These are phyloP conservation scores for Ophiostoma sp. DNA, from an alignment of 2,329 filamentous ascomycete species.

Conservation along the genomic window DNA sequence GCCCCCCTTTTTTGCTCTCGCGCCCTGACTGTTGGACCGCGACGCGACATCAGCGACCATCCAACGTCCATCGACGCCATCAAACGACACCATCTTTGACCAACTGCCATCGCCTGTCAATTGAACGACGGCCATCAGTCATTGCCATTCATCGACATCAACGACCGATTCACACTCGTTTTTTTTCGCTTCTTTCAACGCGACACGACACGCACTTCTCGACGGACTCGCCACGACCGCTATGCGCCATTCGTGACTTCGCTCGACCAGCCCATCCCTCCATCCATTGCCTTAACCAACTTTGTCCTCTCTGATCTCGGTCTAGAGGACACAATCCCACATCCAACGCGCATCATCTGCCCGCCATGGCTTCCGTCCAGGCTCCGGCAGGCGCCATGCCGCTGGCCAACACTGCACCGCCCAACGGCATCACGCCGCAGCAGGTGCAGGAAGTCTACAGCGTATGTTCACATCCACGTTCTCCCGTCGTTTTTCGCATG, in stretches of 20 bases:
- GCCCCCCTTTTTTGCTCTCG: neutral
- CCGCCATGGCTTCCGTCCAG: slow-evolving; percentile 79
- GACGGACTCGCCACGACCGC: neutral
- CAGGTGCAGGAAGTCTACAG: slow-evolving; percentile 70
- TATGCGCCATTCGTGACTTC: slow-evolving; percentile 24
- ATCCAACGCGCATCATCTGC: slow-evolving; percentile 5
- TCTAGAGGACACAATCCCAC: neutral
- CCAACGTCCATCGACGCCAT: slow-evolving; percentile 13
- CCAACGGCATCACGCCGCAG: slow-evolving; percentile 69
- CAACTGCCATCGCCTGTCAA: neutral
- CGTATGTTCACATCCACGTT: slow-evolving; percentile 20
- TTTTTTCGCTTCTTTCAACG: neutral
- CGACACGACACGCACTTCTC: neutral
- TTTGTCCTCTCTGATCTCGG: neutral
- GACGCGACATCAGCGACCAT: neutral
- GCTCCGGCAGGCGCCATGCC: slow-evolving; percentile 64
- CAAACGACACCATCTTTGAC: neutral
- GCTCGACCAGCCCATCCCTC: neutral
- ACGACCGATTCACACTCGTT: neutral
- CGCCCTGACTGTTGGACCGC: neutral
- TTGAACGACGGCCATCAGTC: neutral
- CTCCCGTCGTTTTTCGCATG: neutral
- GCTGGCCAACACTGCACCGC: slow-evolving; percentile 63
- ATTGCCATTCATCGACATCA: neutral
- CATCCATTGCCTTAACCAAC: neutral